Percentiles rank a stretch among this genome's conserved stretches.
phyloP scores from a whole-genome alignment of 257 asterid species.

The Nicotiana obtusifolia region DNA sequence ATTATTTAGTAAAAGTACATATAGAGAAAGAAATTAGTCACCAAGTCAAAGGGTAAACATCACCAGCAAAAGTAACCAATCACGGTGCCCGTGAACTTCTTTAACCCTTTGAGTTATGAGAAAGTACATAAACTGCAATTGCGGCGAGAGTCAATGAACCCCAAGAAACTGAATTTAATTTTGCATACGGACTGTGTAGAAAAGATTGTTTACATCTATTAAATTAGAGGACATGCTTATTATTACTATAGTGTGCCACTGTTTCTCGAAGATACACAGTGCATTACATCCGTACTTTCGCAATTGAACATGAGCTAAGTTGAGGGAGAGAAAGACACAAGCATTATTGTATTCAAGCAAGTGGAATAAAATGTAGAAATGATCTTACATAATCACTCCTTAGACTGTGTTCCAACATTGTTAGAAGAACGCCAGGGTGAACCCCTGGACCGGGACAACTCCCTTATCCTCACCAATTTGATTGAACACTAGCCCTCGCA shows the following conservation, averaged over 20 bases:
- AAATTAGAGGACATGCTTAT: not conserved
- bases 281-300: not conserved
- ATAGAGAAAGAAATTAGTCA: not conserved
- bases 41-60: not conserved
- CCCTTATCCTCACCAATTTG: no score
- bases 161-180: not conserved
- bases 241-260: not conserved
- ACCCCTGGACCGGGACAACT: no score
- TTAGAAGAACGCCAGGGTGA: no score
- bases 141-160: not conserved
- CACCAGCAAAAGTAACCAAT: not conserved
- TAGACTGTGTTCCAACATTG: no score
- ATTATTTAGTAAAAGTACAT: not conserved
- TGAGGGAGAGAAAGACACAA: not conserved
- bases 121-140: not conserved
- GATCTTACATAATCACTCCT: no score
- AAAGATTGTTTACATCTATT: not conserved
- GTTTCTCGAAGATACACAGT: not conserved
- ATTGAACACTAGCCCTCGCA: no score
- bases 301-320: not conserved
- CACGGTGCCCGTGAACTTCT: not conserved
- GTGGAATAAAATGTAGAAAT: no score
- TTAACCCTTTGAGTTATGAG: not conserved
- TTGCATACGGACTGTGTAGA: not conserved
- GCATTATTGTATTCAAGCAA: no score